These are phyloP conservation scores for Balansia obtecta DNA, from an alignment of 2,329 filamentous ascomycete genomes.

Conservation along the genomic window DNA sequence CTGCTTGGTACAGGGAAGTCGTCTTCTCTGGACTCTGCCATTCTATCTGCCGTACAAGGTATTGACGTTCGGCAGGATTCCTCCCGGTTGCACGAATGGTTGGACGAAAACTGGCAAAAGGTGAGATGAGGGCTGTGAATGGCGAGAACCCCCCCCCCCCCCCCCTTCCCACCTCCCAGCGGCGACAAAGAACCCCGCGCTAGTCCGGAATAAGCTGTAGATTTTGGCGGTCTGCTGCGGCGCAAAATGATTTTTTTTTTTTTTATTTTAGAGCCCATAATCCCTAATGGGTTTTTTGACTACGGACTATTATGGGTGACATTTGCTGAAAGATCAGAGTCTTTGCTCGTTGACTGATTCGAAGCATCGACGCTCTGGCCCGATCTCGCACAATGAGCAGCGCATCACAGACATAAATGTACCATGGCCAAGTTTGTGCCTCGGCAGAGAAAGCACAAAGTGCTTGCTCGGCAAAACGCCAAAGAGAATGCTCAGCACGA, in stretches of 20 bases:
- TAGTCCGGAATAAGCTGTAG: slow-evolving; percentile 18
- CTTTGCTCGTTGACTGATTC: slow-evolving; percentile 16
- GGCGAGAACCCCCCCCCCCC: too few relatives aligned
- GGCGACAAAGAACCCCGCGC: slow-evolving; percentile 17
- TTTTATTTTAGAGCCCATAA: background rate
- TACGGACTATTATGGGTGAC: background rate
- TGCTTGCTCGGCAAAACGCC: slow-evolving; percentile 49
- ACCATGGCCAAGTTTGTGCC: slow-evolving; percentile 47
- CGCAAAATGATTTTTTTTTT: slow-evolving; percentile 20
- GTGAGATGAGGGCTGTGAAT: background rate
- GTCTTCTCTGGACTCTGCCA: slow-evolving; percentile 30
- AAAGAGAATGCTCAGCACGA: slow-evolving; percentile 29
- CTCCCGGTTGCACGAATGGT: slow-evolving; percentile 1
- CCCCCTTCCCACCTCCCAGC: too few relatives aligned
- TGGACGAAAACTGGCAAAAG: slow-evolving; percentile 6
- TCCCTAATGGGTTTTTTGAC: background rate
- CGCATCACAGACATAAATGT: background rate
- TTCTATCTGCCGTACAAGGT: slow-evolving; percentile 9
- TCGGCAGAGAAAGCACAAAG: slow-evolving; percentile 55
- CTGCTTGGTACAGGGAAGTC: slow-evolving; percentile 57
- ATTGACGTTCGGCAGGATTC: slow-evolving; percentile 3
- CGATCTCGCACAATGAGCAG: background rate
- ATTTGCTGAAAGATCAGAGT: background rate
- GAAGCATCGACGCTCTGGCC: slow-evolving; percentile 6
- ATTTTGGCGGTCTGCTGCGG: slow-evolving; percentile 23